A percentile compares a stretch with the other conserved stretches of the same genome.
Conservation (phyloP, 306 rosid species). For the Rubus idaeus region DNA sequence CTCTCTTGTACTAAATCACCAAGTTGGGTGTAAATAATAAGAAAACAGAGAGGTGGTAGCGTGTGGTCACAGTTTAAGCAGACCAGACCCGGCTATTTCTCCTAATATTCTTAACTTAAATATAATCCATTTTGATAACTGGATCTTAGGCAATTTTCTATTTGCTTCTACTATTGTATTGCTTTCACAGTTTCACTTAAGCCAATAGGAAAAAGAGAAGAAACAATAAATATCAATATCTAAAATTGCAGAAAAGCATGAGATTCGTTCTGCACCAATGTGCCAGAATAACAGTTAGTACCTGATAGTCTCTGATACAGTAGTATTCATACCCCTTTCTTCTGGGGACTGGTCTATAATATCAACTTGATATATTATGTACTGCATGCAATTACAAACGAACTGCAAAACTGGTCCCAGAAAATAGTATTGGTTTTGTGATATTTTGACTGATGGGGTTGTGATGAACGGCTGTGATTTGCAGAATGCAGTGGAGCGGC, state of each 20-base stretch:
- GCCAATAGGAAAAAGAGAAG: too few species aligned
- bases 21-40: background rate
- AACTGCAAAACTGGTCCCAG: background rate
- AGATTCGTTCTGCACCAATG: conserved; percentile 40
- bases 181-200: background rate
- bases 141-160: background rate
- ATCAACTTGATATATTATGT: conserved; percentile 6
- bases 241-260: conserved; percentile 28
- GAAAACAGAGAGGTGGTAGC: conserved; percentile 20
- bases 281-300: conserved; percentile 33
- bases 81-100: conserved; percentile 38
- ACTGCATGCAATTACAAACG: conserved; percentile 1
- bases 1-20: background rate
- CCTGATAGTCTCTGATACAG: conserved; percentile 12
- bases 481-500: conserved; percentile 97
- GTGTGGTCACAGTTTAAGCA: conserved; percentile 42
- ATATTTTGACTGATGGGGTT: background rate
- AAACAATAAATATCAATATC: background rate
- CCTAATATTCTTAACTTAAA: conserved; percentile 1
- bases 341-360: conserved; percentile 14
- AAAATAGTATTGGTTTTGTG: background rate
- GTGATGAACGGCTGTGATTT: conserved; percentile 27
- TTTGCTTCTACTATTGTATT: background rate
- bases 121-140: conserved; percentile 12
- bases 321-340: background rate